Base-by-base conservation (phyloP, 129 eudicot genomes). In the Flaveria linearis region DNA sequence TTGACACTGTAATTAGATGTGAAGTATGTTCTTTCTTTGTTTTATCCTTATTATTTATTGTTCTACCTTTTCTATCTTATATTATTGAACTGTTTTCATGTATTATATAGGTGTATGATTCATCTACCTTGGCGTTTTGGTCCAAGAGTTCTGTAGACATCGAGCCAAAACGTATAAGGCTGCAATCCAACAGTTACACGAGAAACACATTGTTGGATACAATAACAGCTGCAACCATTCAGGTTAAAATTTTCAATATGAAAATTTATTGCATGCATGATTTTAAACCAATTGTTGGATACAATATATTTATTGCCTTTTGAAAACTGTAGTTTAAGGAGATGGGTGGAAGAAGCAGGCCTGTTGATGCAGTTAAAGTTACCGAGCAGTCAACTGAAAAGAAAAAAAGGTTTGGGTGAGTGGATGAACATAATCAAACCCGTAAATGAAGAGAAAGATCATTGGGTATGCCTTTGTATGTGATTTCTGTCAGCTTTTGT, bases 91-190 rank as follows among this genome's bases (percentile, higher is more conserved):
- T 72, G 9, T 18, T 49, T 71, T 41, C 77, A 23, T 78, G 76
- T 84, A 36, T 74, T 66, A 15, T 63, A 23, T 53, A 93, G 98
- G 92, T 83, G 42, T 67, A 82, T 55, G 97, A 93, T 61, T 88
- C 98, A 45, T 87, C 92, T 16, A 93, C 86, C 49, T 90, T 93
- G 64, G 94, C 97, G 28, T 93, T 93, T 80, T 93, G 98, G 98
- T 87, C 98, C 71, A 93, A 93, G 81, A 93, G 89, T 62, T 80
- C 92, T 55, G 98, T 93, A 83, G 98, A 93, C 77, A 70, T 88
- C 73, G 98, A 93, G 61, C 84, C 98, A 67, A 88, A 91, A 64
- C 92, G 97, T 46, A 93, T 93, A 57, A 85, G 98, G 68, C 83
- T 93, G 84, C 88, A 90, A 88, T 93, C 98, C 69, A 93, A 88